These are phyloP conservation scores for Cyathus striatus DNA, from an alignment of 768 basidiomycete species.

Conservation along the genomic window DNA sequence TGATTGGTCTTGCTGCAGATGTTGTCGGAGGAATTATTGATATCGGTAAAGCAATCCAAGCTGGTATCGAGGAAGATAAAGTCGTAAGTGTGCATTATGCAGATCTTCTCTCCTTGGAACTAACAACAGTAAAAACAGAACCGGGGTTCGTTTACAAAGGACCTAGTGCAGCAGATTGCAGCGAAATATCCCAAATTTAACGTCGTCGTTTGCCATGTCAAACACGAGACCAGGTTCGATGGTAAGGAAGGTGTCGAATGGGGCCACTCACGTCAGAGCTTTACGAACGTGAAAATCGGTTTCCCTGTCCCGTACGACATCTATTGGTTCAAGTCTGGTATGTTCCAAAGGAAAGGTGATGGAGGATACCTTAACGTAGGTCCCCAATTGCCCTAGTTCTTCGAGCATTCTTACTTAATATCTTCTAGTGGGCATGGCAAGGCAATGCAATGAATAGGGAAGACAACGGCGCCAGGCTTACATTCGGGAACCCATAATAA, in stretches of 20 bases:
- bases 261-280: slow-evolving; percentile 8
- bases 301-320: slow-evolving; percentile 14
- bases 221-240: slow-evolving; percentile 9
- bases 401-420: neutral
- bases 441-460: neutral
- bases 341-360: slow-evolving; percentile 13
- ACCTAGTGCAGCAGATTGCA: no score
- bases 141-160: no score
- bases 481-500: neutral
- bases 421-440: neutral
- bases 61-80: no score
- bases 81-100: no score
- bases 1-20: no score
- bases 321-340: slow-evolving; percentile 15
- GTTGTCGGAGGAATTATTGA: no score
- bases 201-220: slow-evolving; percentile 8
- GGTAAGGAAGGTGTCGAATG: slow-evolving; percentile 9
- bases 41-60: no score
- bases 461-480: neutral
- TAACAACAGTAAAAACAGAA: no score
- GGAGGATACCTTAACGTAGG: slow-evolving; percentile 18
- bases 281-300: slow-evolving; percentile 8
- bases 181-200: slow-evolving; percentile 11
- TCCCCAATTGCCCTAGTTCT: neutral
- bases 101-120: no score